Base-by-base conservation (phyloP, 164 flowering plant genomes). In the Stephania cephalantha region DNA sequence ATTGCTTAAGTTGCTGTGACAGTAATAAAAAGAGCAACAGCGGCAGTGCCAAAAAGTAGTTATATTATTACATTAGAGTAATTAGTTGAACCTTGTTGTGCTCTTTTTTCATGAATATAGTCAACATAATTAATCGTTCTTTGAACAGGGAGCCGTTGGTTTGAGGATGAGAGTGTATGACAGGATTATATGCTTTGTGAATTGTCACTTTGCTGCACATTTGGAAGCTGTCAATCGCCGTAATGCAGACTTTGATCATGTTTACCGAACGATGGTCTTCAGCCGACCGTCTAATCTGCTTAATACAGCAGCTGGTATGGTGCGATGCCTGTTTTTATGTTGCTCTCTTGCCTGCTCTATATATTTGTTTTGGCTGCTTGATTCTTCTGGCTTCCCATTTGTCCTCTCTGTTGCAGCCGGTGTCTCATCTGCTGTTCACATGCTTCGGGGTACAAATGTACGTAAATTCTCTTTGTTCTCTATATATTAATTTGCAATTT, bases 141-240 rank as follows among this genome's bases (percentile, higher is more conserved):
- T n/a, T 50, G 45, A 65, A 70, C 90, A 96, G 99, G 99, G 99
- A 78, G 99, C 92, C 63, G 99, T 96, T 46, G 99, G 97, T 55
- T 79, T 96, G 88, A 90, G 95, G 82, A 86, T 96, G 84, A 89
- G 98, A 82, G 91, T 96, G 7, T 88, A 88, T 81, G 96, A 91
- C 76, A 83, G 99, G 73, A 85, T 85, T 75, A 85, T 96, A 42
- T 94, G 98, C 84, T 94, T 96, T 80, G 93, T 96, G 74, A 94
- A 92, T 83, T 96, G 98, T 83, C 99, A 96, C 81, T 87, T 94
- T 82, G 99, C 99, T 76, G 99, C 99, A 72, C 99, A 96, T 82
- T 79, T 96, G 73, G 99, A 96, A 84, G 99, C 99, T 63, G 97
- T 96, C 42, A 90, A 87, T 78, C 90, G 97, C 1, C 91, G 99